Evolutionary conservation across 1,284 basidiomycete genomes (phyloP).

Genomic region (Neolentinus lepideus): DNA sequence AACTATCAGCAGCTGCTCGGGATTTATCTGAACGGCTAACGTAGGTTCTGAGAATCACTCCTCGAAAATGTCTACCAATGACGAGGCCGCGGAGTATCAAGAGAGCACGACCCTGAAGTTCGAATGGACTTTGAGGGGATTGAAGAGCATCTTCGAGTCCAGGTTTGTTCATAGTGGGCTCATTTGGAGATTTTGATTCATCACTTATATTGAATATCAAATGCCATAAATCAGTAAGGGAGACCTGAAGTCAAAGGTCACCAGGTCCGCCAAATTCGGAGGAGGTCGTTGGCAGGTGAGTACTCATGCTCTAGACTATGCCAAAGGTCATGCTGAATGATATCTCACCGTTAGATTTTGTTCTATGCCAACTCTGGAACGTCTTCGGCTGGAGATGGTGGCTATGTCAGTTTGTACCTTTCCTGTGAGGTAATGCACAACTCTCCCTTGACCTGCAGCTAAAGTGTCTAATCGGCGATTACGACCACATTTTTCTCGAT

Average conservation of each 20-base stretch:
- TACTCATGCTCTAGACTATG: background rate
- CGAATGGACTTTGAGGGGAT: slow-evolving; percentile 68
- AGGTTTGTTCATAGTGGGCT: slow-evolving; percentile 30
- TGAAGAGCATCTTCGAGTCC: slow-evolving; percentile 66
- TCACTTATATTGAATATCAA: background rate
- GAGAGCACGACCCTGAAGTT: slow-evolving; percentile 63
- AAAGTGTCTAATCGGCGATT: slow-evolving; percentile 2
- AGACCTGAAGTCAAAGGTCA: slow-evolving; percentile 64
- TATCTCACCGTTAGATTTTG: slow-evolving; percentile 41
- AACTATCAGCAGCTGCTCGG: no score
- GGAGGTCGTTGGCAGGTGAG: slow-evolving; percentile 64
- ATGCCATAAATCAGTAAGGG: slow-evolving; percentile 39
- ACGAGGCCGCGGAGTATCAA: slow-evolving; percentile 25
- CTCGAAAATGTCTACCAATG: background rate
- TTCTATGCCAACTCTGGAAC: slow-evolving; percentile 80
- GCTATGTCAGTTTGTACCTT: slow-evolving; percentile 69
- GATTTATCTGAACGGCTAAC: no score
- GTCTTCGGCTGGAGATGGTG: slow-evolving; percentile 31
- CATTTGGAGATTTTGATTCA: background rate
- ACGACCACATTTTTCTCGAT: no score
- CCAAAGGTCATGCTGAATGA: background rate
- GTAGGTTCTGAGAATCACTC: no score
- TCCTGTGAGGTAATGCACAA: slow-evolving; percentile 64
- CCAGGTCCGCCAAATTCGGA: slow-evolving; percentile 59
- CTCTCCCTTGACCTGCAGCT: background rate